Conservation (phyloP, 345 rosid genomes). For the Hibiscus syriacus region DNA sequence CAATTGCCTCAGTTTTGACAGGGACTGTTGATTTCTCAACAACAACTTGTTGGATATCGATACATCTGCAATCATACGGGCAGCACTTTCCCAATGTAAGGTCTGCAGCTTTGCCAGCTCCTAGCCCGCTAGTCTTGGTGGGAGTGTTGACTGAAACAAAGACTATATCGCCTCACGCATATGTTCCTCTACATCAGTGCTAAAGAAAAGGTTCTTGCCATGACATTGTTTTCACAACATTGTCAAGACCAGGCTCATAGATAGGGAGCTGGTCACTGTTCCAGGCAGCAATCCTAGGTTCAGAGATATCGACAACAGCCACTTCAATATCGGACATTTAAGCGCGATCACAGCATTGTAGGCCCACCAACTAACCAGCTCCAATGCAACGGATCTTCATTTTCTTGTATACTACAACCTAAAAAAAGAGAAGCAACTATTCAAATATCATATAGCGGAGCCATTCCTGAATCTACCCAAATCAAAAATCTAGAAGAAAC, state of each 20-base stretch:
- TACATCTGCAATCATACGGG: constrained; percentile 92
- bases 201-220: constrained; percentile 84
- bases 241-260: no score
- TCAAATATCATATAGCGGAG: neutral
- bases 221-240: no score
- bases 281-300: no score
- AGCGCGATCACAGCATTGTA: constrained; percentile 92
- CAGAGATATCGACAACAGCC: no score
- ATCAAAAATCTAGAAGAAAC: no score
- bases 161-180: constrained; percentile 78
- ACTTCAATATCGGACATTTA: constrained; percentile 83
- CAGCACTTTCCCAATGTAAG: constrained; percentile 98
- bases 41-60: constrained; percentile 77
- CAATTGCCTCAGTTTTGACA: constrained; percentile 86
- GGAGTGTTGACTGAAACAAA: constrained; percentile 93
- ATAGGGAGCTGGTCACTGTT: no score
- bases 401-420: constrained; percentile 13
- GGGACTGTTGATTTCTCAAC: constrained; percentile 96
- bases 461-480: no score
- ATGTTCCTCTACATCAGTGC: constrained; percentile 84
- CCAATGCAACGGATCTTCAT: constrained; percentile 97
- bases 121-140: constrained; percentile 81
- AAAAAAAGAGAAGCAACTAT: constrained; percentile 12
- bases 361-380: constrained; percentile 98
- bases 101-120: constrained; percentile 94